Base-by-base conservation (phyloP, 2,329 filamentous ascomycete species). In the Elsinoe fawcettii region DNA sequence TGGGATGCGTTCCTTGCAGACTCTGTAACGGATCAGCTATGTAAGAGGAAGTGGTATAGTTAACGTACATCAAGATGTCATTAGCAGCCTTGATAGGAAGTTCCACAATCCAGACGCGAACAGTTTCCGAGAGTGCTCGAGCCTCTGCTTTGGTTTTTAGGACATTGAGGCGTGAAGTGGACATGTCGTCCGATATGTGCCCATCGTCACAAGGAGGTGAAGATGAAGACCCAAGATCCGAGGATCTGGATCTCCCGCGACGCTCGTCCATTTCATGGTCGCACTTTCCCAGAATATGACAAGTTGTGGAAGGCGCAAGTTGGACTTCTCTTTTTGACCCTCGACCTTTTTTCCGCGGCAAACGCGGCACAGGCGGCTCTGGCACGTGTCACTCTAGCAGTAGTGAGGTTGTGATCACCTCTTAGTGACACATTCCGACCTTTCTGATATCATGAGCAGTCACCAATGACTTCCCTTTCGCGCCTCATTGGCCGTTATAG, bases 11-110 rank as follows among this genome's bases (percentile, higher is more conserved):
- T 70, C 69, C 66, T 76, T 75, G 66, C 78, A 70, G 60, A 73
- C 67, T 66, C 74, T 77, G 67, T n/a, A 22, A 11, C 14, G 20
- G 3, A 44, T 60, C 55, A 63, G 58, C 27, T 63, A 60, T 58
- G 58, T 51, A 12, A 51, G 56, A 32, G 12, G 32, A 30, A 58
- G 14, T 55, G 11, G 23, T 6, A 54, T 55, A 57, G 60, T 12
- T 54, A 49, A 55, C 34, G 77, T 82, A 90, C 87, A 80, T 83
- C 67, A 93, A 80, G 66, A 90, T 80, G 62, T 80, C 77, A 70
- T 87, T 89, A 63, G 87, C 86, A 64, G 80, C 78, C 70, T 84
- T 87, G 61, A 84, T 81, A 47, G 87, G 87, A 56, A 87, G 80
- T 66, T 86, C 80, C 51, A 88, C 85, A 61, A 89, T 82, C 69